phyloP scores from a whole-genome alignment of 306 rosid species.

The Ammopiptanthus mongolicus region DNA sequence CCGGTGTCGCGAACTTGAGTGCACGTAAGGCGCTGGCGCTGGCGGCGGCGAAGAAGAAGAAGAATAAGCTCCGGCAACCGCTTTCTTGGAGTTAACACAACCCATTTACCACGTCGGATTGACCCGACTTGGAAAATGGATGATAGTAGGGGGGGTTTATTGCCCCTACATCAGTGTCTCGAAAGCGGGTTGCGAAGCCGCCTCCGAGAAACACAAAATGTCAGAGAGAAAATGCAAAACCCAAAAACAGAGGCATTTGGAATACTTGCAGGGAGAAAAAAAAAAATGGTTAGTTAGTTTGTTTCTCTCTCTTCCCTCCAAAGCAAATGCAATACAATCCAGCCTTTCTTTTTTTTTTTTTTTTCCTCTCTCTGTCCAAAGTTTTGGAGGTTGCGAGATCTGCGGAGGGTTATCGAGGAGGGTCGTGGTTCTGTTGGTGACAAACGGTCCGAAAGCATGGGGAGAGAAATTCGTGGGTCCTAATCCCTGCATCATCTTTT shows the following conservation, averaged over 20 bases:
- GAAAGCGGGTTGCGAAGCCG: slow-evolving; percentile 22
- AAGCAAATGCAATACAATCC: not conserved
- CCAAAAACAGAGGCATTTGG: slow-evolving; percentile 20
- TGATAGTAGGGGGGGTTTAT: not conserved
- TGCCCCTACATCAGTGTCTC: slow-evolving; percentile 27
- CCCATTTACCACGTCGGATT: slow-evolving; percentile 60
- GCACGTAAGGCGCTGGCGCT: not conserved
- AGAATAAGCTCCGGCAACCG: not conserved
- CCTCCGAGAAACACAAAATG: not conserved
- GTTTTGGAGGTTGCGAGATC: slow-evolving; percentile 39
- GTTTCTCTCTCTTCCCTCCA: not conserved
- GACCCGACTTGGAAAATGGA: slow-evolving; percentile 42
- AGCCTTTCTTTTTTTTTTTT: not conserved
- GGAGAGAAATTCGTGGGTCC: slow-evolving; percentile 70
- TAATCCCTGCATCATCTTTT: slow-evolving; percentile 38
- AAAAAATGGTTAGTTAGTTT: not conserved
- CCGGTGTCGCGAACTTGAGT: not conserved
- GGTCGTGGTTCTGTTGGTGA: slow-evolving; percentile 14
- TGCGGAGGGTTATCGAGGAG: slow-evolving; percentile 40
- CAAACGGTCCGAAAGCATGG: slow-evolving; percentile 57
- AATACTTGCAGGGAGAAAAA: not conserved
- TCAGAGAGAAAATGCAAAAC: slow-evolving; percentile 8
- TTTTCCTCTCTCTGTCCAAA: not conserved
- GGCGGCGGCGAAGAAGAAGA: not conserved
- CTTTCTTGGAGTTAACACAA: slow-evolving; percentile 77